These are phyloP conservation scores for Prunella vulgaris DNA, from an alignment of 257 asterid species.

Conservation along the genomic window DNA sequence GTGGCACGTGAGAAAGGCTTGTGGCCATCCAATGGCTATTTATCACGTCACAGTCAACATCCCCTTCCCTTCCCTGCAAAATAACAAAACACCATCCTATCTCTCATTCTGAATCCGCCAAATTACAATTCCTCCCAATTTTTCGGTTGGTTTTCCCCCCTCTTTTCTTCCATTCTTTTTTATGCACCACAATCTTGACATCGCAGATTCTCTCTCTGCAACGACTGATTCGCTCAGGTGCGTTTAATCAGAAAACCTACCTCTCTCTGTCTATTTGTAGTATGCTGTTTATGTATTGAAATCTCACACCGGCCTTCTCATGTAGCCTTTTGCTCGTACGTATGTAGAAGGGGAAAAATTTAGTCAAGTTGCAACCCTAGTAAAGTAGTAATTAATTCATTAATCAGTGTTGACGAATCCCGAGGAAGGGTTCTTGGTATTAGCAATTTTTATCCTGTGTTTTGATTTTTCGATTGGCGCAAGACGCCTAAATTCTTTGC, in stretches of 20 bases:
- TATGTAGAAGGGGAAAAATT: neutral
- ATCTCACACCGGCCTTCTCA: neutral
- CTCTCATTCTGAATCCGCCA: slow-evolving; percentile 11
- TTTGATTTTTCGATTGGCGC: slow-evolving; percentile 4
- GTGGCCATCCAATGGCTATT: slow-evolving; percentile 5
- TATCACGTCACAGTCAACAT: neutral
- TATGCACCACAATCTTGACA: slow-evolving; percentile 23
- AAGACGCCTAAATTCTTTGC: neutral
- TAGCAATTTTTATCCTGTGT: slow-evolving; percentile 20
- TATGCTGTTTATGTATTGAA: neutral
- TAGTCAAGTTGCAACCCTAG: slow-evolving; percentile 20
- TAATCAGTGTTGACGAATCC: slow-evolving; percentile 25
- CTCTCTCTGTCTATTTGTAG: neutral
- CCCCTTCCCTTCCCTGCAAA: neutral
- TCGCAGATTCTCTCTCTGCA: slow-evolving; percentile 9
- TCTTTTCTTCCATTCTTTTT: neutral
- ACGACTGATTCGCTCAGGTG: slow-evolving; percentile 26
- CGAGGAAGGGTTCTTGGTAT: slow-evolving; percentile 41
- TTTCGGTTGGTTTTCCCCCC: slow-evolving; percentile 20
- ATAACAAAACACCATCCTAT: slow-evolving; percentile 6
- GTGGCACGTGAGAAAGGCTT: slow-evolving; percentile 8
- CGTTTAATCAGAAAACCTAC: slow-evolving; percentile 23
- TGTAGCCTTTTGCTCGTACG: neutral
- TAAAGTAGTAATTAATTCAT: slow-evolving; percentile 19
- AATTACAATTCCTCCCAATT: slow-evolving; percentile 1